These are phyloP conservation scores for Curvularia lunata DNA, from an alignment of 2,329 filamentous ascomycete genomes.

Conservation along the genomic window DNA sequence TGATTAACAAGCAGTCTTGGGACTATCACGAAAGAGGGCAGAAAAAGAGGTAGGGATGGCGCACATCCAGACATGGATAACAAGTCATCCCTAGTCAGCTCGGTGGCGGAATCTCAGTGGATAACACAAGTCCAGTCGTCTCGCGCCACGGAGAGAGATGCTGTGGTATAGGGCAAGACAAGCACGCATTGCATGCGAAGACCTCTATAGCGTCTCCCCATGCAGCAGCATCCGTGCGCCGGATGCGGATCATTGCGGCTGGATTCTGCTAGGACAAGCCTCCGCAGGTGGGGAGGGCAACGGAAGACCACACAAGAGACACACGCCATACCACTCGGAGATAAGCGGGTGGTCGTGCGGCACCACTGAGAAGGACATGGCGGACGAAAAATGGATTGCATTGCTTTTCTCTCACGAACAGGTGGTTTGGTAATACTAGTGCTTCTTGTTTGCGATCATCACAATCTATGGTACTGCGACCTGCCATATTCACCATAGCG, in stretches of 20 bases:
- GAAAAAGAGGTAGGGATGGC: too few relatives aligned
- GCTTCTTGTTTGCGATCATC: neutral
- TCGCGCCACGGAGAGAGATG: neutral
- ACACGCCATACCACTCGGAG: neutral
- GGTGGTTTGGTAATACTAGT: too few relatives aligned
- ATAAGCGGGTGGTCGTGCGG: slow-evolving; percentile 6
- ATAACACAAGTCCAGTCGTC: too few relatives aligned
- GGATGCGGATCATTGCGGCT: slow-evolving; percentile 15
- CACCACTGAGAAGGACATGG: neutral
- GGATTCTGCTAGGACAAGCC: neutral
- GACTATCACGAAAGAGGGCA: too few relatives aligned
- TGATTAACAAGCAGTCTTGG: too few relatives aligned
- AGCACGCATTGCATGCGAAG: neutral
- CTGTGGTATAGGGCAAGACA: neutral
- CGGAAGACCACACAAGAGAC: neutral
- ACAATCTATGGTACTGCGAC: neutral
- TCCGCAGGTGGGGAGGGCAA: neutral
- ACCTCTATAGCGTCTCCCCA: too few relatives aligned
- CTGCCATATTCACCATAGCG: too few relatives aligned
- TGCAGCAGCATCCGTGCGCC: neutral
- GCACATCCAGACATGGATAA: too few relatives aligned
- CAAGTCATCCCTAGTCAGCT: too few relatives aligned
- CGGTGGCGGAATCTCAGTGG: too few relatives aligned
- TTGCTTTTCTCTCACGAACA: too few relatives aligned
- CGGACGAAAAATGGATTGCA: neutral